Base-by-base conservation (phyloP, 1,284 basidiomycete species). In the Malassezia japonica region DNA sequence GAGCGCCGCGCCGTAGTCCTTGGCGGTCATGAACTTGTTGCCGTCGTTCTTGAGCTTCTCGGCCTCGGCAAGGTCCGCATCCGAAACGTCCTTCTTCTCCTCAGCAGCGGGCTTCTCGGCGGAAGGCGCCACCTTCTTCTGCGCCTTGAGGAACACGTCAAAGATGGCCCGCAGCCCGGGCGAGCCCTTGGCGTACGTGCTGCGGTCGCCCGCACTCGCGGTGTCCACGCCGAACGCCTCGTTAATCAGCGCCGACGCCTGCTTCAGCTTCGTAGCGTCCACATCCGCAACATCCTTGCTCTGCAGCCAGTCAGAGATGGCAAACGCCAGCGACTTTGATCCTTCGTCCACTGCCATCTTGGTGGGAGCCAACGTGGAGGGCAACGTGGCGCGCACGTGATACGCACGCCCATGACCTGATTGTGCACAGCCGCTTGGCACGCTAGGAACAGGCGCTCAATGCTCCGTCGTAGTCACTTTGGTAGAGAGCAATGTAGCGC, bases 11-110 rank as follows among this genome's bases (percentile, higher is more conserved):
- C 87, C 83, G 76, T 86, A 95, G 70, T 94, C 82, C 75, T 92
- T 95, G 48, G 87, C 86, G 29, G 85, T 79, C 77, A 96, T 95
- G 33, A 87, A 87, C 74, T 91, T 91, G 81, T 96, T 96, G 70
- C 91, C 91, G 73, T 84, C 82, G 67, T 89, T 86, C 79, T 96
- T 70, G 90, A 79, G 48, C 71, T 76, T 34, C 79, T 78, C 45
- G 32, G 67, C 65, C 49, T 78, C 87, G 33, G 80, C 82, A 3
- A 83, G 81, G 79, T 83, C 48, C 81, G 82, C 74, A 77, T 79
- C 65, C 76, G 86, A 72, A 80, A 85, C 76, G 20, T 54, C 59
- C 28, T 60, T 58, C 37, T 51, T 47, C 24, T 56, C 32, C 16
- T 54, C 25, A 6, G 56, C 37, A 24, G 55, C 28, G 15, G 55